phyloP scores from a whole-genome alignment of 2,329 filamentous ascomycete species.

The Penicillium sp. region DNA sequence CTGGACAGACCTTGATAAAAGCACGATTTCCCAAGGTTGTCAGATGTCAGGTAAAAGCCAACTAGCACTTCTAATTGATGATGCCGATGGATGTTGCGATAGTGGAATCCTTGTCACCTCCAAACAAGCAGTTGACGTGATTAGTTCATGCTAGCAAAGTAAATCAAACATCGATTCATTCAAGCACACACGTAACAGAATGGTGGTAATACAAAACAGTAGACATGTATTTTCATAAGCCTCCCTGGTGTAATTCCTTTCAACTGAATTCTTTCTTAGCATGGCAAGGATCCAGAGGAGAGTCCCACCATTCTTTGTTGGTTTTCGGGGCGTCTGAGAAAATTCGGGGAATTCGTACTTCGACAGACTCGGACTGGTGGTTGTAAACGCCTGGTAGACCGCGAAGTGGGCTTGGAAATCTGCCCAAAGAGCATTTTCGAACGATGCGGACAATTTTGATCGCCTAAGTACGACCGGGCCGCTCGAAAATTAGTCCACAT shows the following conservation, averaged over 20 bases:
- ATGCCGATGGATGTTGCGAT: too few species aligned
- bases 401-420: constrained; percentile 11
- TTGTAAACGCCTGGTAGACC: neutral
- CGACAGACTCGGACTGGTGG: neutral
- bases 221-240: too few species aligned
- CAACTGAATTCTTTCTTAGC: neutral
- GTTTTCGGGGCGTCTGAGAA: constrained; percentile 14
- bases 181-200: neutral
- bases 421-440: constrained; percentile 11
- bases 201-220: neutral
- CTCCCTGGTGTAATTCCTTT: neutral
- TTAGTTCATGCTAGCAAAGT: neutral
- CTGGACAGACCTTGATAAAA: too few species aligned
- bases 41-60: too few species aligned
- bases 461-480: neutral
- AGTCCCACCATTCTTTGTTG: constrained; percentile 8
- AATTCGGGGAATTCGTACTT: constrained; percentile 1
- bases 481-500: constrained; percentile 15
- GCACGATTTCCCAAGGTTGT: too few species aligned
- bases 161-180: neutral
- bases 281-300: neutral
- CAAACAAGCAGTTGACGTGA: neutral
- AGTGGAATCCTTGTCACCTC: too few species aligned
- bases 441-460: constrained; percentile 12
- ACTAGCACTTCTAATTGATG: too few species aligned